Percentiles rank a stretch among this genome's conserved stretches.
phyloP scores from a whole-genome alignment of 306 rosid species.

The Parietaria judaica region DNA sequence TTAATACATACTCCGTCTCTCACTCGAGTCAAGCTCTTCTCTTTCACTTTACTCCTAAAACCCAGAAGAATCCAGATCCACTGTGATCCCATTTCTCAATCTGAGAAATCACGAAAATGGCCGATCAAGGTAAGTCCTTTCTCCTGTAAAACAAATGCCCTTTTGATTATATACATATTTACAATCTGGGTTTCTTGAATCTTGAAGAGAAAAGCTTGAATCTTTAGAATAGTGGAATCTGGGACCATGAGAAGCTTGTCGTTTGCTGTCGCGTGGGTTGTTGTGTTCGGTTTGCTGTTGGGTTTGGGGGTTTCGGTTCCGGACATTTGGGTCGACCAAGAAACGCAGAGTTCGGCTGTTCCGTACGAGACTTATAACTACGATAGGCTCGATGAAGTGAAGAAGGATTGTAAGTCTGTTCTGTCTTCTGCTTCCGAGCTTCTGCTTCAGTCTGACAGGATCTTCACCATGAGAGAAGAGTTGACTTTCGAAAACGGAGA shows the following conservation, averaged over 20 bases:
- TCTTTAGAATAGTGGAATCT: not conserved
- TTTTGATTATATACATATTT: too few species aligned
- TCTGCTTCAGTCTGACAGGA: constrained; percentile 33
- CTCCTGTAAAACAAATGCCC: too few species aligned
- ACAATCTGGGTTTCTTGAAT: too few species aligned
- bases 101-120: too few species aligned
- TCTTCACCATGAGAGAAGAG: constrained; percentile 41
- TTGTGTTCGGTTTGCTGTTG: constrained; percentile 33
- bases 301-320: constrained; percentile 33
- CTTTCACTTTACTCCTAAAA: too few species aligned
- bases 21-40: too few species aligned
- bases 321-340: constrained; percentile 31
- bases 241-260: constrained; percentile 43
- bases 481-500: constrained; percentile 69
- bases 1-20: too few species aligned
- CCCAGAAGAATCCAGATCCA: not conserved
- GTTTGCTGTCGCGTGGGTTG: constrained; percentile 32
- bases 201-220: too few species aligned
- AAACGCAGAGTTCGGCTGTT: constrained; percentile 7
- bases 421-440: constrained; percentile 63
- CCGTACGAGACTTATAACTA: constrained; percentile 26
- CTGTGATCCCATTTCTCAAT: too few species aligned
- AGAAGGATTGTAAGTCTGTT: constrained; percentile 52
- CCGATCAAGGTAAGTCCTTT: too few species aligned
- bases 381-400: constrained; percentile 64